Percentiles rank a stretch among this genome's conserved stretches.
Conservation (phyloP, 1,284 basidiomycete species). For the Melampsora americana region DNA sequence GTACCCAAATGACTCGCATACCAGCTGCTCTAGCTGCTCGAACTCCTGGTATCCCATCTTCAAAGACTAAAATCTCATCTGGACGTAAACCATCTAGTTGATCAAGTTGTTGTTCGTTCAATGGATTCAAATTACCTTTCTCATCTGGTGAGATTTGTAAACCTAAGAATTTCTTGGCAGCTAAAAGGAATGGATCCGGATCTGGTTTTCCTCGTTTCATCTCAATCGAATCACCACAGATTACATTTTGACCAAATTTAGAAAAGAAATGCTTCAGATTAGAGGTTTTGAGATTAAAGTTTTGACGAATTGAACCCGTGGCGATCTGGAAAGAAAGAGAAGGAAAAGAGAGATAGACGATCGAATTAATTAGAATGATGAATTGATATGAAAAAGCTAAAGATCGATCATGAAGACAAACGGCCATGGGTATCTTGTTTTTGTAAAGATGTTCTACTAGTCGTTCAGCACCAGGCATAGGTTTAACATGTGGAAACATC, state of each 20-base stretch:
- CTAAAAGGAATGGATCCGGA: slow-evolving; percentile 54
- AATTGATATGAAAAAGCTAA: background rate
- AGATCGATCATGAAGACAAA: background rate
- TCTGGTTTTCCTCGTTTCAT: slow-evolving; percentile 52
- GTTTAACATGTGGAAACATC: slow-evolving; percentile 50
- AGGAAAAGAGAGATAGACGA: background rate
- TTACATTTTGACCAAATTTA: slow-evolving; percentile 49
- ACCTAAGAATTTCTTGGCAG: slow-evolving; percentile 51
- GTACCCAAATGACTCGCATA: slow-evolving; percentile 35
- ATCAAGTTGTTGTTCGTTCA: slow-evolving; percentile 46
- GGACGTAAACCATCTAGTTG: slow-evolving; percentile 48
- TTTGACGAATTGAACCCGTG: slow-evolving; percentile 52
- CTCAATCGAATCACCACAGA: slow-evolving; percentile 52
- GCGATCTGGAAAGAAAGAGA: slow-evolving; percentile 47
- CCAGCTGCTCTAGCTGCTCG: slow-evolving; percentile 32
- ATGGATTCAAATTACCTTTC: slow-evolving; percentile 43
- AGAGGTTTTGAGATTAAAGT: slow-evolving; percentile 52
- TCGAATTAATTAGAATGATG: background rate
- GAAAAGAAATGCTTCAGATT: slow-evolving; percentile 49
- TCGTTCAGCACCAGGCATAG: slow-evolving; percentile 53
- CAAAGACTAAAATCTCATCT: slow-evolving; percentile 53
- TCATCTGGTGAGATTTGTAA: slow-evolving; percentile 45
- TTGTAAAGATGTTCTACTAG: slow-evolving; percentile 52
- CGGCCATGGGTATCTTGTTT: slow-evolving; percentile 51
- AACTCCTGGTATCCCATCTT: slow-evolving; percentile 49